These are phyloP conservation scores for Gentiana dahurica DNA, from an alignment of 257 asterid species.

Conservation along the genomic window DNA sequence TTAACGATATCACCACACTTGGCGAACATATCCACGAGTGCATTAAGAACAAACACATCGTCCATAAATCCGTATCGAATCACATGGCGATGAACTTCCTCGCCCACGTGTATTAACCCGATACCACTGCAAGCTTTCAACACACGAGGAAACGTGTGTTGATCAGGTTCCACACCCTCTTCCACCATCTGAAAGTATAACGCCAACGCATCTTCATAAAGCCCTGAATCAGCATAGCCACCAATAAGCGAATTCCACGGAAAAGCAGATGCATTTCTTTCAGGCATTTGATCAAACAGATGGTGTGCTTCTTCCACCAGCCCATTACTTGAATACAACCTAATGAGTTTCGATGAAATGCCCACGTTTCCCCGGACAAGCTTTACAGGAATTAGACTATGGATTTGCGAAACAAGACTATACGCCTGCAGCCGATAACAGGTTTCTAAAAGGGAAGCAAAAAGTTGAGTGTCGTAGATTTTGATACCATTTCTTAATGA, in stretches of 20 bases:
- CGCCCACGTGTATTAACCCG: constrained; percentile 47
- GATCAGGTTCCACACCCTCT: constrained; percentile 27
- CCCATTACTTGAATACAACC: constrained; percentile 43
- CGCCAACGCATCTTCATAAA: constrained; percentile 35
- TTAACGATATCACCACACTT: constrained; percentile 20
- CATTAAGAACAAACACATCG: constrained; percentile 37
- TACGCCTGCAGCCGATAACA: constrained; percentile 51
- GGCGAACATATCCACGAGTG: constrained; percentile 38
- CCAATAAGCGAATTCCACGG: constrained; percentile 72
- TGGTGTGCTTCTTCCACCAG: constrained; percentile 38
- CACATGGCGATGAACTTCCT: constrained; percentile 71
- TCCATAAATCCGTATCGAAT: constrained; percentile 46
- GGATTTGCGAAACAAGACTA: constrained; percentile 40
- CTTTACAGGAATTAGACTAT: constrained; percentile 46
- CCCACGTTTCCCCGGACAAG: constrained; percentile 53
- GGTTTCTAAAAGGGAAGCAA: constrained; percentile 68
- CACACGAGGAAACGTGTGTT: constrained; percentile 44
- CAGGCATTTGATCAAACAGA: constrained; percentile 50
- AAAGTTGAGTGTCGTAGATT: constrained; percentile 53
- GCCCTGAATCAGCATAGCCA: constrained; percentile 59
- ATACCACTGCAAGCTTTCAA: constrained; percentile 54
- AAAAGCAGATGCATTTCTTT: constrained; percentile 58
- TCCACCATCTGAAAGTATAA: constrained; percentile 36
- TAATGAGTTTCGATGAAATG: constrained; percentile 57
- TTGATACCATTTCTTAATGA: constrained; percentile 38